Evolutionary conservation across 108 stramenopile species (phyloP).

Genomic region (Discostella stelligeroides): DNA sequence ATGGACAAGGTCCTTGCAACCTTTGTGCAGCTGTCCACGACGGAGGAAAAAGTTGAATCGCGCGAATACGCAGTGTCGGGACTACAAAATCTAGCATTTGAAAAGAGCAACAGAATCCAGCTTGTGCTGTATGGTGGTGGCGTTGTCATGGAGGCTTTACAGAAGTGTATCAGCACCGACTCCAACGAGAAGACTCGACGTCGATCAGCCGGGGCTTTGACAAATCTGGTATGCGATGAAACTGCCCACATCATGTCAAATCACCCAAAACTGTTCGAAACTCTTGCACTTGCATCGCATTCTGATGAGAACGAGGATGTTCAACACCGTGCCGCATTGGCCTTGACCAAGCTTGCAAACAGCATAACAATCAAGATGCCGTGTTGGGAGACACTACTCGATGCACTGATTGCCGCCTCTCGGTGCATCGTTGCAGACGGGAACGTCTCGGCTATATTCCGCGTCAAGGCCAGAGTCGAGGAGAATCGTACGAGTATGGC

Average conservation of each 20-base stretch:
- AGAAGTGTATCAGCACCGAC: slow-evolving; percentile 58
- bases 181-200: slow-evolving; percentile 73
- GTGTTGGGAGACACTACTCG: slow-evolving; percentile 62
- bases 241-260: slow-evolving; percentile 74
- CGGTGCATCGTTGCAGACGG: slow-evolving; percentile 57
- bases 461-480: slow-evolving; percentile 79
- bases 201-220: slow-evolving; percentile 80
- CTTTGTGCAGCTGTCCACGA: slow-evolving; percentile 74
- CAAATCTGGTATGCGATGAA: slow-evolving; percentile 83
- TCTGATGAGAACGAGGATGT: slow-evolving; percentile 74
- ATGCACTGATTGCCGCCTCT: slow-evolving; percentile 82
- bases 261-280: slow-evolving; percentile 73
- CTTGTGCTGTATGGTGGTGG: slow-evolving; percentile 67
- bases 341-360: slow-evolving; percentile 80
- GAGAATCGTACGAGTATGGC: slow-evolving; percentile 80
- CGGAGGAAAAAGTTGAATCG: slow-evolving; percentile 60
- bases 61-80: slow-evolving; percentile 84
- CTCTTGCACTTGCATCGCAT: slow-evolving; percentile 66
- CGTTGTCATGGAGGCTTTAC: slow-evolving; percentile 81
- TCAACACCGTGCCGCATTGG: slow-evolving; percentile 74
- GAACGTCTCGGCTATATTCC: slow-evolving; percentile 73
- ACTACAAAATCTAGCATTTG: slow-evolving; percentile 83
- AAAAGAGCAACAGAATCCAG: slow-evolving; percentile 67
- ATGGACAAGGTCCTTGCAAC: slow-evolving; percentile 78
- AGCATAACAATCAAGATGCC: slow-evolving; percentile 64